phyloP scores from a whole-genome alignment of 176 grass and related monocot genomes.

The Hordeum vulgare region MorexV3_pseudomolecules_assembly NC_058524.1:157375664-157376163 shows the following conservation, averaged over 20 bases:
- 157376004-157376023: conserved; percentile 59
- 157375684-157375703: conserved; percentile 30
- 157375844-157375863: conserved; percentile 11
- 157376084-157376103: conserved; percentile 54
- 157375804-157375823: neutral
- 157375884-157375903: neutral
- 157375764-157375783: neutral
- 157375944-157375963: neutral
- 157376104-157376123: conserved; percentile 50
- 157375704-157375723: neutral
- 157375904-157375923: neutral
- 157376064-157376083: conserved; percentile 38
- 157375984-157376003: conserved; percentile 63
- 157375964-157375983: conserved; percentile 45
- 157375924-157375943: neutral
- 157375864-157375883: neutral
- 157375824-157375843: neutral
- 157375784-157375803: neutral
- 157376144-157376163: no score
- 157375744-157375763: neutral
- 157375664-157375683: conserved; percentile 38
- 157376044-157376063: conserved; percentile 25
- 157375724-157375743: neutral
- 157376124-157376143: neutral
- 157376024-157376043: conserved; percentile 62